phyloP scores from a whole-genome alignment of 2,329 filamentous ascomycete genomes.

The Zymoseptoria crescenta region DNA sequence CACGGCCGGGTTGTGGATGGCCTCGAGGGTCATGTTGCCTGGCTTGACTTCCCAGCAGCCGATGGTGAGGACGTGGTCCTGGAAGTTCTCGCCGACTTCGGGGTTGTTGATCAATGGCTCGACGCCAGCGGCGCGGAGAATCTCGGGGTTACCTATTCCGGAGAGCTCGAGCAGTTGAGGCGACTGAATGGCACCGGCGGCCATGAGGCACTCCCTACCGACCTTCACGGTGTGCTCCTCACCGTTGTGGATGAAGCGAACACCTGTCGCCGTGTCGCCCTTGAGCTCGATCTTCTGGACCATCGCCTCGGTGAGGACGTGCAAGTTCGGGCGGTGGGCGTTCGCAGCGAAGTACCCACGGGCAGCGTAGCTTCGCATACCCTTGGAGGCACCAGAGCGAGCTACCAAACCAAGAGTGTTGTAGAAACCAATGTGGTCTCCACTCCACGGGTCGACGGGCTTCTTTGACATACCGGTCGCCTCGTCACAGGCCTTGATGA shows the following conservation, averaged over 20 bases:
- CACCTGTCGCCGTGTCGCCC: slow-evolving; percentile 33
- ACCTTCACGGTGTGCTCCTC: slow-evolving; percentile 29
- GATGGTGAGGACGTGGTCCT: slow-evolving; percentile 36
- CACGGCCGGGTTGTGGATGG: slow-evolving; percentile 25
- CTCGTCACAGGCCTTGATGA: slow-evolving; percentile 30
- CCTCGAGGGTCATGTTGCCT: slow-evolving; percentile 23
- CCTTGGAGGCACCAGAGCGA: slow-evolving; percentile 24
- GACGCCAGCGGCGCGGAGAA: slow-evolving; percentile 34
- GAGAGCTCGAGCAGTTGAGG: slow-evolving; percentile 55
- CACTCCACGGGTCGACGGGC: slow-evolving; percentile 30
- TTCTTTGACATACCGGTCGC: slow-evolving; percentile 30
- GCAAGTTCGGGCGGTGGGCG: slow-evolving; percentile 25
- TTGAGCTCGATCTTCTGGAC: slow-evolving; percentile 42
- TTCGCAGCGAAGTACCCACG: slow-evolving; percentile 29
- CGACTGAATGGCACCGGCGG: slow-evolving; percentile 50
- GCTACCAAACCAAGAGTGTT: slow-evolving; percentile 12
- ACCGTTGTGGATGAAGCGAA: slow-evolving; percentile 36
- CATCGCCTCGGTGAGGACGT: slow-evolving; percentile 34
- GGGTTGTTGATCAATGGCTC: slow-evolving; percentile 37
- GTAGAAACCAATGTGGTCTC: slow-evolving; percentile 28
- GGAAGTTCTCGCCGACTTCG: slow-evolving; percentile 44
- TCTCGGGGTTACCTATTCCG: slow-evolving; percentile 46
- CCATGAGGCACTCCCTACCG: slow-evolving; percentile 49
- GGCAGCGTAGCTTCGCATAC: slow-evolving; percentile 30
- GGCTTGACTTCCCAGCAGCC: slow-evolving; percentile 22